These are phyloP conservation scores for Scortechinia acanthostroma DNA, from an alignment of 2,329 filamentous ascomycete genomes.

Conservation along the genomic window DNA sequence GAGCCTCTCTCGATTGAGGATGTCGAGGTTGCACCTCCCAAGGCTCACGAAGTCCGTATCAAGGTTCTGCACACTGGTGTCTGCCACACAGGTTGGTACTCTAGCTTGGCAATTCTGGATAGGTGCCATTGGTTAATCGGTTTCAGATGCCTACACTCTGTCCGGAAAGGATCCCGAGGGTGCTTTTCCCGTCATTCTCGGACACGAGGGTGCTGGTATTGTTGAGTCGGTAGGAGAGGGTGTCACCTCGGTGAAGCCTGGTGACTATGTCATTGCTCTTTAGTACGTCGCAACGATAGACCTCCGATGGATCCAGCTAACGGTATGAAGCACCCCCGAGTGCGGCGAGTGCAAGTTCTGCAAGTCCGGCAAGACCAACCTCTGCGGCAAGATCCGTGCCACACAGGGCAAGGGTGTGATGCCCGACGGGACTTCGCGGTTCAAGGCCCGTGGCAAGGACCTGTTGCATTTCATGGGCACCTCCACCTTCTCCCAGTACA, in stretches of 20 bases:
- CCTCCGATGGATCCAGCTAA: neutral
- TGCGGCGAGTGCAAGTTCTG: slow-evolving; percentile 76
- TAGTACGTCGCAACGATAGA: slow-evolving; percentile 32
- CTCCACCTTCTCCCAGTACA: slow-evolving; percentile 73
- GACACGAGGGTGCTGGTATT: slow-evolving; percentile 61
- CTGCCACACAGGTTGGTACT: slow-evolving; percentile 58
- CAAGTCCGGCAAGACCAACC: slow-evolving; percentile 73
- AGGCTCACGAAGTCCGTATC: slow-evolving; percentile 68
- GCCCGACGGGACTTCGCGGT: slow-evolving; percentile 69
- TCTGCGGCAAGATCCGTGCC: slow-evolving; percentile 71
- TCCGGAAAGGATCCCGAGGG: slow-evolving; percentile 72
- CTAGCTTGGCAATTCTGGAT: neutral
- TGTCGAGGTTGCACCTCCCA: slow-evolving; percentile 63
- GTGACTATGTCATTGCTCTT: slow-evolving; percentile 62
- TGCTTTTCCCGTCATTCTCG: slow-evolving; percentile 58
- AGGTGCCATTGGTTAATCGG: slow-evolving; percentile 1
- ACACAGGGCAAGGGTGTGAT: slow-evolving; percentile 71
- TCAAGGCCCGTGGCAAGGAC: slow-evolving; percentile 69
- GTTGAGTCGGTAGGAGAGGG: slow-evolving; percentile 68
- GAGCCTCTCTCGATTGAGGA: slow-evolving; percentile 65
- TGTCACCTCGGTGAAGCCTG: slow-evolving; percentile 66
- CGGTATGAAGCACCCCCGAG: slow-evolving; percentile 54
- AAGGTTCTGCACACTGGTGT: slow-evolving; percentile 72
- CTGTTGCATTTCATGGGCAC: slow-evolving; percentile 75
- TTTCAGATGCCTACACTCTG: slow-evolving; percentile 58